A percentile compares a stretch with the other conserved stretches of the same genome.
phyloP scores from a whole-genome alignment of 805 yeast species.

The Saturnispora besseyi region DNA sequence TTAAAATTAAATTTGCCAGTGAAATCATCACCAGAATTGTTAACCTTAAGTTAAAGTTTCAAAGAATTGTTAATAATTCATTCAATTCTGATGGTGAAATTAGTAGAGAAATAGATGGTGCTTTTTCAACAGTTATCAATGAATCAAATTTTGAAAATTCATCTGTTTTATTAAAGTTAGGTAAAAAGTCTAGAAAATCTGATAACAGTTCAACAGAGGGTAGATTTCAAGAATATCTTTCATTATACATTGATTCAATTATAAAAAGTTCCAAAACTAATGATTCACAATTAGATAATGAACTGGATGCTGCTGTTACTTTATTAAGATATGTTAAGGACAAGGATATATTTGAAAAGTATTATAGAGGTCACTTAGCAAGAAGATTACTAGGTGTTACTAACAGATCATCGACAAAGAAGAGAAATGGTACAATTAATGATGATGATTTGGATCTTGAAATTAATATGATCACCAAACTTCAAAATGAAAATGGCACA shows the following conservation, averaged over 20 bases:
- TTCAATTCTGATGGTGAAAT: conserved; percentile 42
- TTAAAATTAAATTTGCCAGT: conserved; percentile 42
- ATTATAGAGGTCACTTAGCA: conserved; percentile 80
- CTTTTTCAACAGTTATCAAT: conserved; percentile 57
- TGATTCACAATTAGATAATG: conserved; percentile 21
- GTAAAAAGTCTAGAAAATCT: background rate
- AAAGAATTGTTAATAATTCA: conserved; percentile 36
- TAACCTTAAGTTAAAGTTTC: conserved; percentile 42
- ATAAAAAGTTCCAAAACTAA: conserved; percentile 43
- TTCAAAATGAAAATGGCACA: conserved; percentile 71
- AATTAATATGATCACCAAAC: conserved; percentile 52
- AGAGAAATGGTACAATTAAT: background rate
- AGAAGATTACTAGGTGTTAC: conserved; percentile 54
- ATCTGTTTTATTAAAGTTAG: background rate
- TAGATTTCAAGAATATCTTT: conserved; percentile 44
- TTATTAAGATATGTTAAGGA: conserved; percentile 66
- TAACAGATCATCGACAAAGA: conserved; percentile 30
- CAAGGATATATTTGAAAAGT: conserved; percentile 77
- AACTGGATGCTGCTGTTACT: conserved; percentile 31
- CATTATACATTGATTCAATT: conserved; percentile 49
- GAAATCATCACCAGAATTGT: conserved; percentile 60
- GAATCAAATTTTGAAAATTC: conserved; percentile 20
- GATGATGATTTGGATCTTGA: conserved; percentile 44
- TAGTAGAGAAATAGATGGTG: conserved; percentile 46
- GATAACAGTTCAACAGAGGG: conserved; percentile 9